Conservation (phyloP, 441 rosid genomes). For the Populus hybrid region DNA sequence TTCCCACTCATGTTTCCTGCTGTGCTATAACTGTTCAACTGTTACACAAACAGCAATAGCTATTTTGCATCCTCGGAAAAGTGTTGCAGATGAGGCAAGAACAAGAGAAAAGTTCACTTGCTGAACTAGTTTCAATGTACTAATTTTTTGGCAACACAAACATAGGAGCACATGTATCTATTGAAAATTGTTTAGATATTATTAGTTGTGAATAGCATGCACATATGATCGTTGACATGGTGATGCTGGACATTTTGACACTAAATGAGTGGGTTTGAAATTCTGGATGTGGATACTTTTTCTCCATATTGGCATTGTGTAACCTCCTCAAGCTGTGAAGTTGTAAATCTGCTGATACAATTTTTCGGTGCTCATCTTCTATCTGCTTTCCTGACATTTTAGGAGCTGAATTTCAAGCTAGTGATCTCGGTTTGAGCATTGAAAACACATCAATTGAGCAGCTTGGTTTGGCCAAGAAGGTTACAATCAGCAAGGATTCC, state of each 20-base stretch:
- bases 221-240: neutral
- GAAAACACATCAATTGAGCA: conserved; percentile 78
- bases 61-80: neutral
- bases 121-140: neutral
- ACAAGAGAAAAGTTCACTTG: neutral
- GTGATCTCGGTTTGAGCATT: conserved; percentile 70
- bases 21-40: neutral
- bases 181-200: neutral
- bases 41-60: neutral
- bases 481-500: conserved; percentile 65
- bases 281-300: neutral
- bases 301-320: neutral
- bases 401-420: conserved; percentile 96
- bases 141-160: neutral
- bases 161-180: neutral
- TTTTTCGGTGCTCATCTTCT: neutral
- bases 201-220: neutral
- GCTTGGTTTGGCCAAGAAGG: conserved; percentile 79
- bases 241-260: neutral
- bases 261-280: neutral
- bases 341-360: no score
- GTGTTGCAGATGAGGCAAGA: neutral
- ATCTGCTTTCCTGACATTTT: conserved; percentile 6
- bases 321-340: neutral
- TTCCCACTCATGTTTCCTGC: neutral